Evolutionary conservation across 495 filamentous ascomycete genomes (phyloP).

Genomic region (Penicillium mononematosum): DNA sequence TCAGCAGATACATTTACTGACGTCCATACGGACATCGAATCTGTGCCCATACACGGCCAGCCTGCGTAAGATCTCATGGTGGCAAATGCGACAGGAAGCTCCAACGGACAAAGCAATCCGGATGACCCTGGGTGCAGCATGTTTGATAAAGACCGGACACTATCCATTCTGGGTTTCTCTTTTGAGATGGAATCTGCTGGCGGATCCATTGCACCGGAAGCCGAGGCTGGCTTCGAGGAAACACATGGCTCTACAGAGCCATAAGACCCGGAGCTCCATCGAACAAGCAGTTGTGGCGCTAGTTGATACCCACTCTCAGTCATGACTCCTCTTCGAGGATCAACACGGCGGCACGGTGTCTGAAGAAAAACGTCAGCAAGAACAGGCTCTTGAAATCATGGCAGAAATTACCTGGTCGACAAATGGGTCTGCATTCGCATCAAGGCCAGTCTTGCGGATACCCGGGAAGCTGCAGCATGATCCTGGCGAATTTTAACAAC

Average conservation of each 20-base stretch:
- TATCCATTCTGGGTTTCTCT: not conserved
- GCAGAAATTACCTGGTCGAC: slow-evolving; percentile 17
- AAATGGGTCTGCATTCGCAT: slow-evolving; percentile 20
- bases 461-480: not conserved
- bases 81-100: slow-evolving; percentile 24
- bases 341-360: not conserved
- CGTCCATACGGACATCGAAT: slow-evolving; percentile 20
- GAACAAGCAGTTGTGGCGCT: slow-evolving; percentile 16
- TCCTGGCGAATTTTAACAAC: slow-evolving; percentile 20
- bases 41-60: slow-evolving; percentile 12
- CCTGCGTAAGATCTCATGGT: slow-evolving; percentile 20
- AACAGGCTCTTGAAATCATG: not conserved
- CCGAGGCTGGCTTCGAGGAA: not conserved
- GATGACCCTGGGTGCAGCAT: not conserved
- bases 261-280: slow-evolving; percentile 32
- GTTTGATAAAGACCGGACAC: not conserved
- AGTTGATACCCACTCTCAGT: slow-evolving; percentile 1
- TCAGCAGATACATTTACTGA: slow-evolving; percentile 28
- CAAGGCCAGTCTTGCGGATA: not conserved
- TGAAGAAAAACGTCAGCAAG: slow-evolving; percentile 1
- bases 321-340: not conserved
- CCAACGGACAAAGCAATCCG: slow-evolving; percentile 15
- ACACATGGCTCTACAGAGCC: slow-evolving; percentile 2
- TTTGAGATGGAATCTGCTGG: not conserved
- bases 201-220: not conserved